phyloP scores from a whole-genome alignment of 768 basidiomycete genomes.

The Russula vinacea region DNA sequence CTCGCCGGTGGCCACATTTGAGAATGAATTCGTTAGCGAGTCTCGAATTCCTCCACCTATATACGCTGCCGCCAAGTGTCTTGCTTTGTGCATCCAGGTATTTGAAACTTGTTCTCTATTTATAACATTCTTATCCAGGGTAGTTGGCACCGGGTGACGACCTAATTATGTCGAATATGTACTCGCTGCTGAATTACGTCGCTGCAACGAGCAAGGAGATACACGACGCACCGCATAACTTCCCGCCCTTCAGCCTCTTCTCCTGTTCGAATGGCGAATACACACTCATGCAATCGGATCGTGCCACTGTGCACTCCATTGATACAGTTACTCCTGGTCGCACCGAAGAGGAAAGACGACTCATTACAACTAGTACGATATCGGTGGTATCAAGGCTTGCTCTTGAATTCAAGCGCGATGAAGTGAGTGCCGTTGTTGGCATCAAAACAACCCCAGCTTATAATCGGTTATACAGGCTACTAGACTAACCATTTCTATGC shows the following conservation, averaged over 20 bases:
- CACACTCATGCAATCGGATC: constrained; percentile 37
- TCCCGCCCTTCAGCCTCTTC: constrained; percentile 35
- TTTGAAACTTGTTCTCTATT: constrained; percentile 25
- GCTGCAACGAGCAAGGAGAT: constrained; percentile 79
- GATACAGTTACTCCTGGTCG: constrained; percentile 63
- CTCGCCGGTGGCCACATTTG: constrained; percentile 82
- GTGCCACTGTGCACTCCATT: constrained; percentile 52
- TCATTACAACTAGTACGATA: constrained; percentile 87
- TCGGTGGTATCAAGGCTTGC: constrained; percentile 86
- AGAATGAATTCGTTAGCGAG: constrained; percentile 75
- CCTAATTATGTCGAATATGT: constrained; percentile 91
- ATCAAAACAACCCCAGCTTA: background rate
- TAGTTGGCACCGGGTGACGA: constrained; percentile 85
- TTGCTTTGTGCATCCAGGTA: constrained; percentile 86
- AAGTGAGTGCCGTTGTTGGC: constrained; percentile 44
- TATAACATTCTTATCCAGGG: constrained; percentile 15
- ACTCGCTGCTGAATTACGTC: constrained; percentile 91
- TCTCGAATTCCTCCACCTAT: constrained; percentile 74
- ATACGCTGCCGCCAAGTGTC: constrained; percentile 82
- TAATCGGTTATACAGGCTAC: constrained; percentile 54
- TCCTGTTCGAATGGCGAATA: constrained; percentile 31
- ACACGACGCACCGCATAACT: constrained; percentile 48
- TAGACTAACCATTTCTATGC: constrained; percentile 85
- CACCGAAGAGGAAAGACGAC: constrained; percentile 78
- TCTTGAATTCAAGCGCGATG: constrained; percentile 80